These are phyloP conservation scores for Candida pini DNA, from an alignment of 805 yeast genomes.

Conservation along the genomic window DNA sequence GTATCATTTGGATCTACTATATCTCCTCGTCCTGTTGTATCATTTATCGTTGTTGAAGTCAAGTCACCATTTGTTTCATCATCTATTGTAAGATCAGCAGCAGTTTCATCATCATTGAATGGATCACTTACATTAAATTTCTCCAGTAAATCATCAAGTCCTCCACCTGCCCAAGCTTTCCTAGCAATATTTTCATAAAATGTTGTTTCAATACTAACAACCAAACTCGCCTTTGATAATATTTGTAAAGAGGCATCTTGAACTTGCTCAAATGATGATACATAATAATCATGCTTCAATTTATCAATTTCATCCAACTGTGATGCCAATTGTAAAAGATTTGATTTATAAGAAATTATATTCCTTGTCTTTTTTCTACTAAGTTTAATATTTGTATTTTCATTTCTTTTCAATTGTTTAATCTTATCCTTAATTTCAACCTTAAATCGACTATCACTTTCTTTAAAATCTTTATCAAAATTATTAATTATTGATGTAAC, in stretches of 20 bases:
- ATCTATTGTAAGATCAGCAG: conserved; percentile 2
- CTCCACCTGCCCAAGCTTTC: conserved; percentile 87
- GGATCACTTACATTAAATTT: conserved; percentile 8
- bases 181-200: conserved; percentile 74
- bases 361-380: conserved; percentile 59
- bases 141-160: conserved; percentile 50
- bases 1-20: conserved; percentile 12
- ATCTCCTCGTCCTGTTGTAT: not conserved
- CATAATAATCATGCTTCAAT: conserved; percentile 69
- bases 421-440: conserved; percentile 48
- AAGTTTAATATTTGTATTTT: conserved; percentile 52
- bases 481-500: conserved; percentile 37
- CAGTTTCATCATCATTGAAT: conserved; percentile 9
- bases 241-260: conserved; percentile 56
- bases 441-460: conserved; percentile 51
- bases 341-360: conserved; percentile 59
- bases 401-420: conserved; percentile 49
- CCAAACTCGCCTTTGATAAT: conserved; percentile 50
- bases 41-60: conserved; percentile 1
- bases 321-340: conserved; percentile 59
- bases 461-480: conserved; percentile 38
- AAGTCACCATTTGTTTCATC: conserved; percentile 1
- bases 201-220: conserved; percentile 76
- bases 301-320: conserved; percentile 77
- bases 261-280: conserved; percentile 54